Conservation (phyloP, 2,329 filamentous ascomycete genomes). For the Xylaria sp. region DNA sequence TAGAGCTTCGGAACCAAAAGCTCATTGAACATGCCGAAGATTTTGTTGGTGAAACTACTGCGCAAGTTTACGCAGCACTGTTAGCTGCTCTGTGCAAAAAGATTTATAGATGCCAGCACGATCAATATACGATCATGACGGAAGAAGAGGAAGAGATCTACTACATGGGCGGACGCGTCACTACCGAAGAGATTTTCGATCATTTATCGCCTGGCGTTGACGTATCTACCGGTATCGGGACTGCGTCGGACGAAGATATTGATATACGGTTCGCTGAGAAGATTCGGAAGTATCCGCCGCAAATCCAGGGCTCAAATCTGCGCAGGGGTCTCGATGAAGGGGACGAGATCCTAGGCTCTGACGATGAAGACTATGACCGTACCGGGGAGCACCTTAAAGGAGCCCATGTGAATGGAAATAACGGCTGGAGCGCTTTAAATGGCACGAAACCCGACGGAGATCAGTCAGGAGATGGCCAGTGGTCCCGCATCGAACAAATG, state of each 20-base stretch:
- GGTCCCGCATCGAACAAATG: slow-evolving; percentile 59
- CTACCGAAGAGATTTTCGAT: slow-evolving; percentile 67
- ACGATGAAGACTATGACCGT: slow-evolving; percentile 53
- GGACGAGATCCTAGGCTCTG: slow-evolving; percentile 48
- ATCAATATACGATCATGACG: slow-evolving; percentile 62
- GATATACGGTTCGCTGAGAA: slow-evolving; percentile 61
- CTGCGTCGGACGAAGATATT: slow-evolving; percentile 55
- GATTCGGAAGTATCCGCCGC: slow-evolving; percentile 54
- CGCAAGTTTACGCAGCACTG: slow-evolving; percentile 80
- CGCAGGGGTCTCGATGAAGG: slow-evolving; percentile 44
- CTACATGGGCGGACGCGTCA: slow-evolving; percentile 55
- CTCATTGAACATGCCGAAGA: slow-evolving; percentile 79
- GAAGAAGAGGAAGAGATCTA: slow-evolving; percentile 53
- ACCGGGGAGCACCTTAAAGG: slow-evolving; percentile 45
- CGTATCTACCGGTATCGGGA: slow-evolving; percentile 68
- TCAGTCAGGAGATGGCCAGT: slow-evolving; percentile 60
- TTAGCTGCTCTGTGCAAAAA: slow-evolving; percentile 77
- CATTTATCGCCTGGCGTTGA: slow-evolving; percentile 64
- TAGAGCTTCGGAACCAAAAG: slow-evolving; percentile 82
- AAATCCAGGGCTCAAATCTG: slow-evolving; percentile 43
- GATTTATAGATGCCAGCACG: slow-evolving; percentile 71
- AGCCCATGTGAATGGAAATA: slow-evolving; percentile 46
- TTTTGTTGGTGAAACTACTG: slow-evolving; percentile 77
- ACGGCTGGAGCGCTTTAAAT: slow-evolving; percentile 39
- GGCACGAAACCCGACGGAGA: slow-evolving; percentile 47